Evolutionary conservation across 108 stramenopile species (phyloP), one percentile per base, ranked within the genome.

Genomic region (Skeletonema costatum): DNA sequence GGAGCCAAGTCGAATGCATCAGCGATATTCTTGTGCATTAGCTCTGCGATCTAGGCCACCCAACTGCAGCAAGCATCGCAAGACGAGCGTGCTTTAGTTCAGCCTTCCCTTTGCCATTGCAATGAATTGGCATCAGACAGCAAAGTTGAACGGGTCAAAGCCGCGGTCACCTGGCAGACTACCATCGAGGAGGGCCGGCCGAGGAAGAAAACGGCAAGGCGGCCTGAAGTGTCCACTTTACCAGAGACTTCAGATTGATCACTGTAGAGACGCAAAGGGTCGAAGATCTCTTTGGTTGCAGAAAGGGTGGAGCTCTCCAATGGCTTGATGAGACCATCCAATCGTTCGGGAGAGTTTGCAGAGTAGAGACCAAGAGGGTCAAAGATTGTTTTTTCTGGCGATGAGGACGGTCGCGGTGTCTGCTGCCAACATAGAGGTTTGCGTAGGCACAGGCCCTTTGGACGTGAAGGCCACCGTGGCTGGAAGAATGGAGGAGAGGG

Each of bases 301-400:
- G 53, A 56, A 10, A 10, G 2, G 21, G 7, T 56, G 25, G 25
- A 10, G 25, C 53, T 56, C 19, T 64, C 64, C 19, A 64, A 21
- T 64, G 64, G 53, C 19, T 58, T 51, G 64, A 64, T 64, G 48
- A 58, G 51, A 58, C 64, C 64, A 59, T 61, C 8, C 64, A 58
- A 59, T 51, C 64, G 7, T 59, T 64, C 64, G 48, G 48, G 53
- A 64, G 53, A 58, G 58, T 64, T 64, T 21, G 17, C 56, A 5
- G 56, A 17, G 77, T 91, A 97, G 30, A 94, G 70, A 30, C 78
- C 80, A 41, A 95, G 60, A 5, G 96, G 96, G 81, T 97, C 96
- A 71, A 93, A 95, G 48, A 64, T 64, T 8, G 53, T 4, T 56
- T 56, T 56, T 10, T 56, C 53, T 7, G 53, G 53, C 16, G 53